Conservation (phyloP, 331 rosid species). For the Phaseolus coccineus region DNA sequence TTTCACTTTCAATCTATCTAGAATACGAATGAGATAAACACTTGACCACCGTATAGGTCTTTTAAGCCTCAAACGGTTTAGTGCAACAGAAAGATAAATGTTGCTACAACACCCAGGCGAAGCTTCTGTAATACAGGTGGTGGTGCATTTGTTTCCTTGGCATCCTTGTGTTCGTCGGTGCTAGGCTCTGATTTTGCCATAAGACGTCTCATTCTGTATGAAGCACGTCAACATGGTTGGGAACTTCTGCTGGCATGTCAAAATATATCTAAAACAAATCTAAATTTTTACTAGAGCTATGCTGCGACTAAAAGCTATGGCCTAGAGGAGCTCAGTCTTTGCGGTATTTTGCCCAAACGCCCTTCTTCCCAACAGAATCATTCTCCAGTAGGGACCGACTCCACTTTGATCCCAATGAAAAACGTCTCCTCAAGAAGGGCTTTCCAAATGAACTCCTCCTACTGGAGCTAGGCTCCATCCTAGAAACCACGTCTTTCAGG, state of each 20-base stretch:
- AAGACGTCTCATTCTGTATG: not conserved
- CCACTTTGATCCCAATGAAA: slow-evolving; percentile 78
- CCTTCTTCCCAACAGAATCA: slow-evolving; percentile 71
- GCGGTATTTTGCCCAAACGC: slow-evolving; percentile 75
- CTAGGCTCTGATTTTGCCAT: not conserved
- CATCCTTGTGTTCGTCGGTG: not conserved
- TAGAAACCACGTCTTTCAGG: slow-evolving; percentile 52
- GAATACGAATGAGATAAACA: not conserved
- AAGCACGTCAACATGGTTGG: not conserved
- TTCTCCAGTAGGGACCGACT: slow-evolving; percentile 64
- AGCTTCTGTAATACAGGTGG: not conserved
- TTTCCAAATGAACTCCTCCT: slow-evolving; percentile 59
- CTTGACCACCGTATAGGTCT: not conserved
- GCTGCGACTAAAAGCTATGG: slow-evolving; percentile 23
- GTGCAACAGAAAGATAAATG: not conserved
- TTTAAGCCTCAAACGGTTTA: not conserved
- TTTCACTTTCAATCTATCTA: not conserved
- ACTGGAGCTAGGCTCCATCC: slow-evolving; percentile 75
- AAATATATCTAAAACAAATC: slow-evolving; percentile 37
- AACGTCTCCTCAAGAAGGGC: slow-evolving; percentile 75
- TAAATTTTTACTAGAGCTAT: slow-evolving; percentile 49
- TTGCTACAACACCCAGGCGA: not conserved
- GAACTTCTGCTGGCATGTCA: slow-evolving; percentile 25
- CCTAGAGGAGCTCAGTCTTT: slow-evolving; percentile 49
- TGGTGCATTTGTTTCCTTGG: not conserved